Percentiles rank a stretch among this genome's conserved stretches.
Evolutionary conservation across 2,329 filamentous ascomycete species (phyloP).

Genomic region (Aureobasidium sp.): DNA sequence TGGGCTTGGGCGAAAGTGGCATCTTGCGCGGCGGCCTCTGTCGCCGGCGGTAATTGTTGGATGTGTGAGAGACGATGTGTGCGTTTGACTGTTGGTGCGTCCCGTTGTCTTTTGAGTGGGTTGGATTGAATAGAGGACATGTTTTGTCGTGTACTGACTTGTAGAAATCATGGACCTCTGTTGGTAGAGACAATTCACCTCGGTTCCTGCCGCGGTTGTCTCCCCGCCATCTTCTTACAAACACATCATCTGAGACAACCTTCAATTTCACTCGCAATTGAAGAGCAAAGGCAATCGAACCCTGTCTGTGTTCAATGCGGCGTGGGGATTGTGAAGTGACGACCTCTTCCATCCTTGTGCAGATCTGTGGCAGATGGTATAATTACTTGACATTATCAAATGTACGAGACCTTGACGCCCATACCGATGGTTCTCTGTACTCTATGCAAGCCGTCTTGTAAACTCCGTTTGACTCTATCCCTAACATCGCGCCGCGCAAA

Average conservation of each 20-base stretch:
- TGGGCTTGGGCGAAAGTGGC: slow-evolving; percentile 48
- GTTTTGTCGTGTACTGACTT: slow-evolving; percentile 7
- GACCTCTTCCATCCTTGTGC: too few relatives aligned
- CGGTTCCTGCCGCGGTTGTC: not conserved
- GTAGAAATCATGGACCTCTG: not conserved
- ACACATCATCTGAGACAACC: too few relatives aligned
- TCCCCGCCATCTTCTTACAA: too few relatives aligned
- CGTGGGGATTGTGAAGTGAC: too few relatives aligned
- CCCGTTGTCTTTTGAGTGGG: slow-evolving; percentile 15
- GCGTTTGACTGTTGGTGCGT: not conserved
- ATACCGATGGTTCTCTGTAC: slow-evolving; percentile 80
- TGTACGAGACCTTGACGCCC: slow-evolving; percentile 96
- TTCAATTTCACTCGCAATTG: too few relatives aligned
- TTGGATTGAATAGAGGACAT: slow-evolving; percentile 5
- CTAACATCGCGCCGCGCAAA: slow-evolving; percentile 69
- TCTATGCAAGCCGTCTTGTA: slow-evolving; percentile 71
- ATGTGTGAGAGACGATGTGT: slow-evolving; percentile 13
- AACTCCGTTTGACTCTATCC: slow-evolving; percentile 62
- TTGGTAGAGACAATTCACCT: not conserved
- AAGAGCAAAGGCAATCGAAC: too few relatives aligned
- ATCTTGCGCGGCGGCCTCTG: slow-evolving; percentile 38
- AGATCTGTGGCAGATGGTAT: too few relatives aligned
- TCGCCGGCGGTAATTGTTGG: slow-evolving; percentile 24
- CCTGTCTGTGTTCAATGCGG: too few relatives aligned
- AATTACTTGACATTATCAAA: slow-evolving; percentile 42